These are phyloP conservation scores for Aristolochia californica DNA, from an alignment of 164 flowering plant species.

Conservation along the genomic window DNA sequence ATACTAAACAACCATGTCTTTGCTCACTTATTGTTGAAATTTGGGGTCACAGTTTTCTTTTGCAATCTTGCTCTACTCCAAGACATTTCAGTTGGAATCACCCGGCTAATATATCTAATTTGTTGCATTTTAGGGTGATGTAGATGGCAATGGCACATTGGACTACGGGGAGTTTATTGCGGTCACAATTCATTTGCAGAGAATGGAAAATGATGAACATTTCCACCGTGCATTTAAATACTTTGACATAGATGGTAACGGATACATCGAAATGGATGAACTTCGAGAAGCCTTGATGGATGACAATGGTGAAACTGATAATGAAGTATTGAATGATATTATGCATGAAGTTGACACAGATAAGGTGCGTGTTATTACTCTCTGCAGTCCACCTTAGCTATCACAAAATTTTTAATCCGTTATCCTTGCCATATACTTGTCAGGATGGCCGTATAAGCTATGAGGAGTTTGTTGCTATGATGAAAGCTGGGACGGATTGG, in stretches of 20 bases:
- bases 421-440: neutral
- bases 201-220: constrained; percentile 93
- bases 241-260: constrained; percentile 85
- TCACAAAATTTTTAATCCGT: neutral
- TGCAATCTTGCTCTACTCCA: no score
- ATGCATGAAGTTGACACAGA: constrained; percentile 92
- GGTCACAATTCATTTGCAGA: constrained; percentile 91
- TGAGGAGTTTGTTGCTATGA: constrained; percentile 92
- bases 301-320: constrained; percentile 65
- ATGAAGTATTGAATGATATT: constrained; percentile 63
- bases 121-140: constrained; percentile 66
- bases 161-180: constrained; percentile 98
- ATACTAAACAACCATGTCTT: no score
- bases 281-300: constrained; percentile 61
- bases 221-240: constrained; percentile 77
- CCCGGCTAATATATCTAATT: no score
- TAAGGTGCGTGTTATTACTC: constrained; percentile 41
- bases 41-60: no score
- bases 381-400: neutral
- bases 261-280: constrained; percentile 74
- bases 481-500: constrained; percentile 99
- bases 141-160: constrained; percentile 87
- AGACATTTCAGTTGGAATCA: no score
- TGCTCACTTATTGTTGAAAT: no score
- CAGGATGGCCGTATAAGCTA: constrained; percentile 92